Base-by-base conservation (phyloP, 2,329 filamentous ascomycete species). In the Exophiala oligosperma region DNA sequence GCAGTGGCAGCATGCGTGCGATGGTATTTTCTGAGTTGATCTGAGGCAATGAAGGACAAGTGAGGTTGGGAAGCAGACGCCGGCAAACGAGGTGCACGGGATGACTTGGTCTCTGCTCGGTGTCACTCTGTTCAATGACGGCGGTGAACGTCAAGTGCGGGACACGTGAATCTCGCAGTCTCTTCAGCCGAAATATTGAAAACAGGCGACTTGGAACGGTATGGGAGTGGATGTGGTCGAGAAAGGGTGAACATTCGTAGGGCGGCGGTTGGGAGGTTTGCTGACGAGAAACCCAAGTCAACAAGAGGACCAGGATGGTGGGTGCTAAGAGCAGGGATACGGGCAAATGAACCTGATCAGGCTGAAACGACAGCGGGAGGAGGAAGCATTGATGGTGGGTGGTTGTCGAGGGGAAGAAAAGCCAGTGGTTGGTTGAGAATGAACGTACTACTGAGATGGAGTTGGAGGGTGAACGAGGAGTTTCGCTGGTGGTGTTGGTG, bases 1-100 rank as follows among this genome's bases (percentile, higher is more conserved):
- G 32, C 54, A 40, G 49, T 28, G 55, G 57, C 58, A 57, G 58
- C 61, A 63, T 63, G 52, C 55, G 61, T 62, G 60, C 60, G 56
- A 56, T 53, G 48, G 12, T 43, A 11, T 23, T 11, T 43, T 44
- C 53, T 24, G 37, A 11, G 43, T 40, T 26, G 46, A 46, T 17
- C 17, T 17, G 17, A 17, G 17, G 17, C 24, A 47, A 28, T 17
- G 29, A 32, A 44, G 28, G 53, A 51, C 26, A 48, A 48, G 40
- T 40, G 49, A 52, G 14, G 48, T 40, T 26, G 54, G 56, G 14
- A 46, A 56, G 52, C 23, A 56, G 57, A 52, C 21, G 46, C 9
- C 41, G 41, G 35, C 49, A 49, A 40, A 40, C 46, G 50, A 43
- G 23, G 38, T 54, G 40, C 46, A 23, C 40, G 26, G 26, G 46